phyloP scores from a whole-genome alignment of 768 basidiomycete genomes.

The Rhodotorula paludigena region DNA sequence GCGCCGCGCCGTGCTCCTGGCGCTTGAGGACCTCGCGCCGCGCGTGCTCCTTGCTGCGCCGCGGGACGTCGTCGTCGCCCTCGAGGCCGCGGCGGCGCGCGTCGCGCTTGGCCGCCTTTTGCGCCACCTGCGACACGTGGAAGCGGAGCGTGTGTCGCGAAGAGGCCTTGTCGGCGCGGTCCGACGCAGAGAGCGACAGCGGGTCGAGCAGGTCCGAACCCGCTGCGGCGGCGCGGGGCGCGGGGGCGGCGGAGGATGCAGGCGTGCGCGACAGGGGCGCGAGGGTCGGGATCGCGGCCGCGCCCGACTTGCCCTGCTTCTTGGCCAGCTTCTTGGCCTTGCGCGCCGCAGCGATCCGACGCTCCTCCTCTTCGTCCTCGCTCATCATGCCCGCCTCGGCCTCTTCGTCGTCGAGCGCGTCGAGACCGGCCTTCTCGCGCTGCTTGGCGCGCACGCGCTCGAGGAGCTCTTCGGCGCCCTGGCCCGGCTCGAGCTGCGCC shows the following conservation, averaged over 20 bases:
- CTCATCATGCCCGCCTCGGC: constrained; percentile 47
- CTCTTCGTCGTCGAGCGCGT: constrained; percentile 2
- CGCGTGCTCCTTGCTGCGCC: constrained; percentile 60
- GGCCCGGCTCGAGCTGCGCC: constrained; percentile 52
- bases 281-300: constrained; percentile 47
- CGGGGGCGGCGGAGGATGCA: constrained; percentile 16
- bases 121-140: constrained; percentile 87
- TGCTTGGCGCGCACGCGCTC: constrained; percentile 33
- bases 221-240: constrained; percentile 19
- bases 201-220: constrained; percentile 64
- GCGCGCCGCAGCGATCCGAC: constrained; percentile 38
- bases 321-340: constrained; percentile 23
- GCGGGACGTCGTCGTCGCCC: constrained; percentile 94
- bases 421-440: constrained; percentile 33
- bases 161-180: constrained; percentile 74
- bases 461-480: constrained; percentile 36
- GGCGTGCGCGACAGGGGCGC: constrained; percentile 24
- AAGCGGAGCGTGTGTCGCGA: constrained; percentile 80
- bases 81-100: constrained; percentile 54
- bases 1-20: constrained; percentile 45
- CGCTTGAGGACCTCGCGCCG: constrained; percentile 47
- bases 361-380: constrained; percentile 50
- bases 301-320: constrained; percentile 66
- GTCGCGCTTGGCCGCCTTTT: constrained; percentile 66
- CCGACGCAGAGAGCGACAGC: constrained; percentile 61